Base-by-base conservation (phyloP, 2,329 filamentous ascomycete species). In the Tolypocladium pustulatum region DNA sequence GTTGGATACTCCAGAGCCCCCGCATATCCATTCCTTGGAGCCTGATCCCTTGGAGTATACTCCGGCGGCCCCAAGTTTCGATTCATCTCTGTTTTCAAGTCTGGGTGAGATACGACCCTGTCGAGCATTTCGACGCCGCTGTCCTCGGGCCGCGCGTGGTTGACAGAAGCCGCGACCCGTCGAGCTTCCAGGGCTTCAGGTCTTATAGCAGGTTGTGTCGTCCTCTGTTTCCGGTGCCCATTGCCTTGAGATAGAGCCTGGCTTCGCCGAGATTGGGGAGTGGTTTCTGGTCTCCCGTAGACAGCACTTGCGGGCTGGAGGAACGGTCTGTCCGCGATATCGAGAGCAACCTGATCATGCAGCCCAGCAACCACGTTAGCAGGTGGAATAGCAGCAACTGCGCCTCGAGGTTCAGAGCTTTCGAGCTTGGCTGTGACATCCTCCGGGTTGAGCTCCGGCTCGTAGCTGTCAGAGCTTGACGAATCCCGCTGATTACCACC, bases 301-400 rank as follows among this genome's bases (percentile, higher is more conserved):
- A 71, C 65, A 54, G 63, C 63, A 40, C 66, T 67, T 10, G 68
- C 67, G 34, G 69, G 66, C 43, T 63, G 61, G 41, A 71, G 63
- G 55, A 53, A 56, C 17, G 68, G 68, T 41, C 62, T 56, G 27
- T 64, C 32, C 4, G 2, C n/a, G 2, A 25, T 17, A 34, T 27
- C 38, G 27, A 43, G 51, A 54, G 49, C 53, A 4, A 3, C 10
- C 10, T 30, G 20, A 8, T 22, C 4, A 13, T 22, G 30, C 20
- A 2, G 38, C 56, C 54, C 12, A 46, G 22, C 36, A 20, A 36
- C 46, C 22, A 10, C 15, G 10, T 27, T 36, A 2, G 37, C 17
- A 37, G 22, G 34, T 22, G 55, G 12, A 20, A 22, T 20, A 41
- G 41, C 32, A 25, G 32, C 6, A 20, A 13, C 20, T 3, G 10